Base-by-base conservation (phyloP, 1,284 basidiomycete genomes). In the Ceratobasidium sp. region DNA sequence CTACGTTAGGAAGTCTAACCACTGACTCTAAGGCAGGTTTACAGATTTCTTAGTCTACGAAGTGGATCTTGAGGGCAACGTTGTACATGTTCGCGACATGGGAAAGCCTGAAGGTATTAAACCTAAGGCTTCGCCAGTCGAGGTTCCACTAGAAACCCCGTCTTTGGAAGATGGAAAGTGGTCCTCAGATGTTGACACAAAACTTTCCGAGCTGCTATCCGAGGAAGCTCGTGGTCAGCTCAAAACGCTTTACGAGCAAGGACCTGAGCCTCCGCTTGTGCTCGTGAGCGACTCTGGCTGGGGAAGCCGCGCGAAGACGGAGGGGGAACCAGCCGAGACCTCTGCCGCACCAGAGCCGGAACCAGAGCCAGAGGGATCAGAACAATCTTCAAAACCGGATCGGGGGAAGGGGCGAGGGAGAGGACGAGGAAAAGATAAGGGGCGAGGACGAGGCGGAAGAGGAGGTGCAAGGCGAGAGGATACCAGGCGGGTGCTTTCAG, bases 1-100 rank as follows among this genome's bases (percentile, higher is more conserved):
- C 26, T 74, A 26, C 10, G 54, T 38, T n/a, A 26, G 4, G 44
- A 10, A 70, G 44, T 46, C 17, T 20, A 28, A 54, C 38, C 10
- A 42, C 38, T 57, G 65, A 50, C 65, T 20, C 54, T 26, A 62
- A 62, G n/a, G 80, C 73, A 97, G 96, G 82, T 98, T 98, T 84
- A 96, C 96, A 52, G 96, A 98, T 85, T 98, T 98, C 83, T 83
- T 98, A 80, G 96, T 98, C 38, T 93, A 90, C 82, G 96, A 98
- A 85, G 92, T 98, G 59, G 91, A 94, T 81, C 88, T 92, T 77
- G 91, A 94, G 80, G 89, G 92, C 56, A 90, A 94, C 78, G 92
- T 95, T 3, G 86, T 96, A 9, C 93, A 94, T 82, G 83, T 98
- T 52, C 93, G 93, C 82, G 90, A 91, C 65, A 88, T 98, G 56